Evolutionary conservation across 495 filamentous ascomycete species (phyloP).

Genomic region (Collariella sp.): DNA sequence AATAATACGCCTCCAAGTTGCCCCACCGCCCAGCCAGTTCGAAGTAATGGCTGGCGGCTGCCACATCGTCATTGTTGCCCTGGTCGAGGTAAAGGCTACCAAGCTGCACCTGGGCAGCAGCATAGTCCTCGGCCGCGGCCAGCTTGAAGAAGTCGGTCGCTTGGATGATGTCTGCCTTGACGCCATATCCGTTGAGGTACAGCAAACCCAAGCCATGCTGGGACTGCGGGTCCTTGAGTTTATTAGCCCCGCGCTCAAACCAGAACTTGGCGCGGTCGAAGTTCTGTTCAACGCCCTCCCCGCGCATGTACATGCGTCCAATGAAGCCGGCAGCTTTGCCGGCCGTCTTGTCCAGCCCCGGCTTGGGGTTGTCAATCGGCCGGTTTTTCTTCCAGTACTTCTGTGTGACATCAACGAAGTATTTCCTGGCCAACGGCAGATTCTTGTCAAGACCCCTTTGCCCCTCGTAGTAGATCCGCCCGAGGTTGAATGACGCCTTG

Average conservation of each 20-base stretch:
- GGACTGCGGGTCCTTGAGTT: conserved; percentile 77
- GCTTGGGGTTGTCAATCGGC: conserved; percentile 37
- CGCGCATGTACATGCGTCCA: conserved; percentile 86
- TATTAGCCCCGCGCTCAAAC: conserved; percentile 73
- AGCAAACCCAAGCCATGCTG: conserved; percentile 81
- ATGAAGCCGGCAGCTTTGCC: conserved; percentile 86
- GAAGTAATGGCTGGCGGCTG: conserved; percentile 74
- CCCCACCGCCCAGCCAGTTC: conserved; percentile 84
- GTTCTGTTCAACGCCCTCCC: conserved; percentile 79
- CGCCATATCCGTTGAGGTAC: conserved; percentile 76
- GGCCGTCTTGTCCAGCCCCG: conserved; percentile 67
- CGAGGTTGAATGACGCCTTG: conserved; percentile 83
- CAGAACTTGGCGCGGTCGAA: conserved; percentile 67
- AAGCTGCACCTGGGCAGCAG: conserved; percentile 73
- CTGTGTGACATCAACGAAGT: conserved; percentile 73
- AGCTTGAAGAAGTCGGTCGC: conserved; percentile 76
- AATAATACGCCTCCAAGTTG: conserved; percentile 90
- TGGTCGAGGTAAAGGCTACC: conserved; percentile 88
- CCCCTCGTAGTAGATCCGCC: conserved; percentile 85
- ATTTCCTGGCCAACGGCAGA: conserved; percentile 62
- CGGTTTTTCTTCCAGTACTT: conserved; percentile 73
- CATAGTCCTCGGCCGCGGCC: conserved; percentile 75
- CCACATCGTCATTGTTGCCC: conserved; percentile 55
- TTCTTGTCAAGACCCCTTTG: conserved; percentile 65
- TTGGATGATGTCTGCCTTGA: conserved; percentile 60